Percentiles rank a stretch among this genome's conserved stretches.
Evolutionary conservation across 2,329 filamentous ascomycete species (phyloP).

Genomic region (Pestalotiopsis sp.): DNA sequence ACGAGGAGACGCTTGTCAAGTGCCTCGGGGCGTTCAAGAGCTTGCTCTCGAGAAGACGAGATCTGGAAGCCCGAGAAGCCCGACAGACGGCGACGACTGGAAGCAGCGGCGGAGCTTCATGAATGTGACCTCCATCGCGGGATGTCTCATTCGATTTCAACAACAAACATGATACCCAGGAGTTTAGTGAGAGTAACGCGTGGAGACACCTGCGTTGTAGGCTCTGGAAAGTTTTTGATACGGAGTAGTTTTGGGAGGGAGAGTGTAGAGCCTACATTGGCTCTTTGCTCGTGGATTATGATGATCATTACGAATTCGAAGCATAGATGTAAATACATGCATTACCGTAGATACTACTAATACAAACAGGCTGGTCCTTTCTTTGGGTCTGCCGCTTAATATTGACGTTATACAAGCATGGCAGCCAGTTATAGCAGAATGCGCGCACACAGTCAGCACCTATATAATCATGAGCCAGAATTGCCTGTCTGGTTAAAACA

Average conservation of each 20-base stretch:
- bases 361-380: neutral
- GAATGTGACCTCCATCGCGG: neutral
- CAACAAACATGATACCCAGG: constrained; percentile 16
- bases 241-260: neutral
- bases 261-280: neutral
- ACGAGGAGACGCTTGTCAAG: constrained; percentile 81
- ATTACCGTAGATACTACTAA: constrained; percentile 13
- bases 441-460: neutral
- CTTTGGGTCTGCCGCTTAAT: neutral
- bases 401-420: neutral
- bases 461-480: too few species aligned
- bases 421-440: neutral
- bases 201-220: neutral
- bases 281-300: constrained; percentile 21
- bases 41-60: constrained; percentile 71
- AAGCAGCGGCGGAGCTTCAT: neutral
- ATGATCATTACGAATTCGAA: constrained; percentile 24
- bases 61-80: constrained; percentile 52
- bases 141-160: neutral
- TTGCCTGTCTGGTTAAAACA: too few species aligned
- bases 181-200: constrained; percentile 4
- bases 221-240: constrained; percentile 7
- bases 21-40: constrained; percentile 94
- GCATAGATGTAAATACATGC: constrained; percentile 19
- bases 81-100: constrained; percentile 22